phyloP scores from a whole-genome alignment of 2,329 filamentous ascomycete species.

The Xylariaceae sp. region DNA sequence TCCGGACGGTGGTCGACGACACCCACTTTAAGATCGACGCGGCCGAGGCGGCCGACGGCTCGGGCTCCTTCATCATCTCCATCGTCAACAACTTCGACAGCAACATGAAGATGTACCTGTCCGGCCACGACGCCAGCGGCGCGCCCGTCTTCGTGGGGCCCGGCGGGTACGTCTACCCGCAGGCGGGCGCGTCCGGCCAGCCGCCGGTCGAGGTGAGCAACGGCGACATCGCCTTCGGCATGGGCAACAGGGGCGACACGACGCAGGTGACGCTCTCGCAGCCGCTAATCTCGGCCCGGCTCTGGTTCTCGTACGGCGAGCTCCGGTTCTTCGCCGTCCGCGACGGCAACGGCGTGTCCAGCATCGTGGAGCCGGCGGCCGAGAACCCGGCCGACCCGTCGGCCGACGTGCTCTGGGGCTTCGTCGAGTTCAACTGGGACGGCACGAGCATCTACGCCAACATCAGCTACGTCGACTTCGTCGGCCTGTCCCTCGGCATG shows the following conservation, averaged over 20 bases:
- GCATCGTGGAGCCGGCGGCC: conserved; percentile 44
- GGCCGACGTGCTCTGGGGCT: conserved; percentile 42
- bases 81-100: conserved; percentile 14
- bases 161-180: conserved; percentile 14
- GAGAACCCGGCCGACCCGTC: conserved; percentile 40
- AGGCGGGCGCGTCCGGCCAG: conserved; percentile 3
- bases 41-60: conserved; percentile 3
- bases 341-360: conserved; percentile 25
- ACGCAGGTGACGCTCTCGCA: conserved; percentile 35
- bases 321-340: conserved; percentile 36
- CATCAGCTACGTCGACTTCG: conserved; percentile 48
- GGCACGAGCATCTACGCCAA: conserved; percentile 40
- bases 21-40: background rate
- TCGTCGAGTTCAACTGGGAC: conserved; percentile 41
- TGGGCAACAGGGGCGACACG: conserved; percentile 33
- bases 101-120: conserved; percentile 15
- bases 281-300: conserved; percentile 35
- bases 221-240: conserved; percentile 32
- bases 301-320: conserved; percentile 37
- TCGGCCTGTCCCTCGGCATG: conserved; percentile 47
- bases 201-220: conserved; percentile 12
- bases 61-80: conserved; percentile 7
- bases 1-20: too few relatives aligned
- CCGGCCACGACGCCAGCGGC: conserved; percentile 7
- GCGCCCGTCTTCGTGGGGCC: conserved; percentile 9